phyloP scores from a whole-genome alignment of 1,139 yeast species.

The Yamadazyma mexicana region DNA sequence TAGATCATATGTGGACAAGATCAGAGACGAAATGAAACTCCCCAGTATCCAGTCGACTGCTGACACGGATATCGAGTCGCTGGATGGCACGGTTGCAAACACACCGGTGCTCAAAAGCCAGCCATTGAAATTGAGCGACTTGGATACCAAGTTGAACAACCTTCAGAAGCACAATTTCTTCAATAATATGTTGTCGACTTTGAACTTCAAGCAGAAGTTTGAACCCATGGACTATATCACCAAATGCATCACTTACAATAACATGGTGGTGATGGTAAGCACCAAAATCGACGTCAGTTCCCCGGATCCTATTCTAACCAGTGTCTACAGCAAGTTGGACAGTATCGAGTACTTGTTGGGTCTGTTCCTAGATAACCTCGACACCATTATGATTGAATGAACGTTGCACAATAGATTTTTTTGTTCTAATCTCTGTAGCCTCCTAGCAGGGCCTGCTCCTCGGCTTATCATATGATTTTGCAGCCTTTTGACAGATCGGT shows the following conservation, averaged over 20 bases:
- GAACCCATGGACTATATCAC: conserved; percentile 46
- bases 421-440: no score
- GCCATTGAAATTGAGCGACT: conserved; percentile 13
- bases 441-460: no score
- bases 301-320: conserved; percentile 46
- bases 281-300: conserved; percentile 44
- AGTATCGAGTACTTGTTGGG: conserved; percentile 41
- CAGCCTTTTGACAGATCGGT: no score
- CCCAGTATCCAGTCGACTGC: conserved; percentile 16
- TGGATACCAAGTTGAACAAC: conserved; percentile 11
- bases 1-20: conserved; percentile 38
- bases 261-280: conserved; percentile 43
- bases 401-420: no score
- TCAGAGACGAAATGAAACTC: conserved; percentile 43
- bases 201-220: conserved; percentile 32
- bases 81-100: not conserved
- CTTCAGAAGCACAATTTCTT: conserved; percentile 17
- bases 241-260: conserved; percentile 43
- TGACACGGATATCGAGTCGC: not conserved
- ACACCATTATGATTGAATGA: conserved; percentile 6
- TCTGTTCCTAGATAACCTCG: conserved; percentile 24
- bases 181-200: conserved; percentile 27
- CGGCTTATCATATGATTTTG: no score
- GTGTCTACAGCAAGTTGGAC: conserved; percentile 46
- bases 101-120: conserved; percentile 8